Conservation (phyloP, 208 protist genomes). For the Leptomonas seymouri region DNA sequence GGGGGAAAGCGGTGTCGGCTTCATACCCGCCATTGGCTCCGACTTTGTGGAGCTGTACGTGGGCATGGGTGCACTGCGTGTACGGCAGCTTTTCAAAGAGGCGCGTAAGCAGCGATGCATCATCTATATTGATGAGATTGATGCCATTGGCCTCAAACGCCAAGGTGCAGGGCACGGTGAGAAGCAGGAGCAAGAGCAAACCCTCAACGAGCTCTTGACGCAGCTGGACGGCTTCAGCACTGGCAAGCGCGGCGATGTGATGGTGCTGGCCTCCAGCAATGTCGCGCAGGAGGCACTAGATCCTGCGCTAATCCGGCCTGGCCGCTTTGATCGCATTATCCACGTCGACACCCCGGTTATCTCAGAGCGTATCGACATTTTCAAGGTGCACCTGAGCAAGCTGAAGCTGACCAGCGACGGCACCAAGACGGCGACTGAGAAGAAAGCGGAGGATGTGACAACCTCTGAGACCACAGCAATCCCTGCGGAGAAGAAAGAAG, state of each 20-base stretch:
- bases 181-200: constrained; percentile 96
- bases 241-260: constrained; percentile 72
- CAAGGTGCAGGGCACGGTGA: constrained; percentile 71
- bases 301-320: constrained; percentile 88
- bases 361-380: constrained; percentile 95
- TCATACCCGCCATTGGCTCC: constrained; percentile 93
- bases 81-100: constrained; percentile 95
- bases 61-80: constrained; percentile 92
- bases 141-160: constrained; percentile 95
- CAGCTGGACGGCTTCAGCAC: constrained; percentile 97
- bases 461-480: not conserved
- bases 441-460: constrained; percentile 21
- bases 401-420: constrained; percentile 57
- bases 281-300: constrained; percentile 92
- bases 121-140: constrained; percentile 99
- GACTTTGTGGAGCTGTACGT: constrained; percentile 98
- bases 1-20: constrained; percentile 90
- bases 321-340: constrained; percentile 96
- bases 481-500: constrained; percentile 19
- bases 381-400: constrained; percentile 92
- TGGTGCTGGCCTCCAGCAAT: constrained; percentile 98
- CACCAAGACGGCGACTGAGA: not conserved
- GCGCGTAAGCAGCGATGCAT: constrained; percentile 96
- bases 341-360: constrained; percentile 92
- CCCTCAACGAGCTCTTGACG: constrained; percentile 97